A percentile compares a stretch with the other conserved stretches of the same genome.
These are phyloP conservation scores for Podospora australis DNA, from an alignment of 495 filamentous ascomycete species.

Conservation along the genomic window DNA sequence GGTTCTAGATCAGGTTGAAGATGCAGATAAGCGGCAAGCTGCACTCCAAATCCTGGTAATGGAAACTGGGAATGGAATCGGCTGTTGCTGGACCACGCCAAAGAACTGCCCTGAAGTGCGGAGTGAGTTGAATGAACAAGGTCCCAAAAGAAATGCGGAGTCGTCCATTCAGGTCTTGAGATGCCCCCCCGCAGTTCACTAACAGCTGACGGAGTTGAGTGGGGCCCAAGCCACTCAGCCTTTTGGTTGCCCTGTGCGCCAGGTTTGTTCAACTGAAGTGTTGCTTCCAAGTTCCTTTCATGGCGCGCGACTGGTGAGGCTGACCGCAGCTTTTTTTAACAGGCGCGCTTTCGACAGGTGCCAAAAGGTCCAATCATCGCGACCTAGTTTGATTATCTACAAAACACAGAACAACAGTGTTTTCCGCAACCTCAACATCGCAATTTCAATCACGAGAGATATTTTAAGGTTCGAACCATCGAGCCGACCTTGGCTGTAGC, in stretches of 20 bases:
- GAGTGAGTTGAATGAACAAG: neutral
- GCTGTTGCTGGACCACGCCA: neutral
- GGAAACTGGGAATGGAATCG: neutral
- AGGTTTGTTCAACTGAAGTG: neutral
- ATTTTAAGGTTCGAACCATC: neutral
- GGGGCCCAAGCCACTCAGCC: slow-evolving; percentile 7
- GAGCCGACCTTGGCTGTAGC: neutral
- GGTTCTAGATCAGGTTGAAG: neutral
- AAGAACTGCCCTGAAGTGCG: neutral
- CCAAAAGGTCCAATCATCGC: slow-evolving; percentile 15
- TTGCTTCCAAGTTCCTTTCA: too few species aligned
- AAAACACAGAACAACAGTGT: too few species aligned
- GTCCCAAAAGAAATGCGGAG: neutral
- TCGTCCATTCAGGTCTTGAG: neutral
- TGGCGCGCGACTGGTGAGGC: slow-evolving; percentile 8
- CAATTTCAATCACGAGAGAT: too few species aligned
- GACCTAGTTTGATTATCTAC: too few species aligned
- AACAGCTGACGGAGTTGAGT: neutral
- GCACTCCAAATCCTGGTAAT: neutral
- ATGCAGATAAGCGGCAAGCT: neutral
- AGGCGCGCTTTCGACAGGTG: slow-evolving; percentile 22
- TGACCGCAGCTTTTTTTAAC: slow-evolving; percentile 15
- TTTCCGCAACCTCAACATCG: neutral
- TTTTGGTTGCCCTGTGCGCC: slow-evolving; percentile 6
- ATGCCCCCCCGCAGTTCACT: neutral